These are phyloP conservation scores for Saturnispora silvae DNA, from an alignment of 805 yeast genomes.

Conservation along the genomic window DNA sequence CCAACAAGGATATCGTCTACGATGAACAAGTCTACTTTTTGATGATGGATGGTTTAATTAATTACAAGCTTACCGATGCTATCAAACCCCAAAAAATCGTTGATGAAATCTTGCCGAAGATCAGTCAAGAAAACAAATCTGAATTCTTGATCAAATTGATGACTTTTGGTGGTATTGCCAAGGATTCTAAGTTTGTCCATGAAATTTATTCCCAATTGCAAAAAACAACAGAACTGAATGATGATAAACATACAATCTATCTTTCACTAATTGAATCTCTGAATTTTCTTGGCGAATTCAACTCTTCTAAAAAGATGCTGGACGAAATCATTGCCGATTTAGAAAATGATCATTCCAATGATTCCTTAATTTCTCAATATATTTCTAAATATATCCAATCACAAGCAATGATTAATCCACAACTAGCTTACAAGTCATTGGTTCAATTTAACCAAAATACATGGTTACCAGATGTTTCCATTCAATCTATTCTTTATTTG, in stretches of 20 bases:
- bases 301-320: conserved; percentile 44
- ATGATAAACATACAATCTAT: conserved; percentile 38
- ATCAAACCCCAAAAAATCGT: conserved; percentile 14
- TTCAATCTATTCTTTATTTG: conserved; percentile 19
- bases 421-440: conserved; percentile 18
- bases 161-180: conserved; percentile 29
- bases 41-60: conserved; percentile 20
- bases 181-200: conserved; percentile 30
- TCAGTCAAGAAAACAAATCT: conserved; percentile 9
- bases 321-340: conserved; percentile 36
- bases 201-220: conserved; percentile 21
- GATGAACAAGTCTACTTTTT: too few relatives aligned
- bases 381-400: conserved; percentile 23
- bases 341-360: conserved; percentile 9
- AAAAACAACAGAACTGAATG: not conserved
- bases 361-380: conserved; percentile 14
- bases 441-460: conserved; percentile 21
- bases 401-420: conserved; percentile 19
- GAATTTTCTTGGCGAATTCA: conserved; percentile 37
- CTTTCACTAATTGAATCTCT: conserved; percentile 41
- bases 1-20: conserved; percentile 11
- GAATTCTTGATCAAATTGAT: conserved; percentile 30
- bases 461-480: conserved; percentile 28
- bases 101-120: conserved; percentile 11
- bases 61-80: conserved; percentile 16